Evolutionary conservation across 2,329 filamentous ascomycete species (phyloP).

Genomic region (Didymella lethalis): DNA sequence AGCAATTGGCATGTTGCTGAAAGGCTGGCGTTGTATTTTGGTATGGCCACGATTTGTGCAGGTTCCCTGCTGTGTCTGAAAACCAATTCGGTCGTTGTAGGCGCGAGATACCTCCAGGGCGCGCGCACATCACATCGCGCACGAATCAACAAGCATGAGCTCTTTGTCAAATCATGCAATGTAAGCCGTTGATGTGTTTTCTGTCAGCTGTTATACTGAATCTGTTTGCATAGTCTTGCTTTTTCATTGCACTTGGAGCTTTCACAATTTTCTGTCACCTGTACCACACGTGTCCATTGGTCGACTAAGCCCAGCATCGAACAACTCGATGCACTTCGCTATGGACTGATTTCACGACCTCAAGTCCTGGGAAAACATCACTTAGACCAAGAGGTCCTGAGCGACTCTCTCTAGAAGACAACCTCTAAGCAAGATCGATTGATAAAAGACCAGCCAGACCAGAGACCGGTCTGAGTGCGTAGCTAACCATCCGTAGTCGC

Average conservation of each 20-base stretch:
- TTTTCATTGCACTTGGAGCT: neutral
- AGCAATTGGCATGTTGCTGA: conserved; percentile 14
- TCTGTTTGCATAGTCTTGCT: neutral
- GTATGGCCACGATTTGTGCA: neutral
- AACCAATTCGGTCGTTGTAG: neutral
- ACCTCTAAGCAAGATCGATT: neutral
- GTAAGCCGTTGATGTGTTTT: neutral
- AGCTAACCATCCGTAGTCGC: neutral
- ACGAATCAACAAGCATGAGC: neutral
- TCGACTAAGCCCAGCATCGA: neutral
- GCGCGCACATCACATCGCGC: neutral
- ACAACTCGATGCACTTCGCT: neutral
- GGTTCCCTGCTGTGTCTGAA: neutral
- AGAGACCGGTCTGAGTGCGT: neutral
- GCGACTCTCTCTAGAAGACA: neutral
- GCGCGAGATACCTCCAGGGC: conserved; percentile 3
- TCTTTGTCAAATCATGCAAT: neutral
- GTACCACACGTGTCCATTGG: neutral
- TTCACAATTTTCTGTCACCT: neutral
- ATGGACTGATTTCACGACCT: neutral
- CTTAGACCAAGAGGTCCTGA: neutral
- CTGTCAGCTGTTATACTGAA: neutral
- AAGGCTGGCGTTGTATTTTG: conserved; percentile 17
- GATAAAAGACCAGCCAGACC: neutral
- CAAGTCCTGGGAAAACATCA: neutral